phyloP scores from a whole-genome alignment of 768 basidiomycete genomes.

The Tremella mesenterica region DNA sequence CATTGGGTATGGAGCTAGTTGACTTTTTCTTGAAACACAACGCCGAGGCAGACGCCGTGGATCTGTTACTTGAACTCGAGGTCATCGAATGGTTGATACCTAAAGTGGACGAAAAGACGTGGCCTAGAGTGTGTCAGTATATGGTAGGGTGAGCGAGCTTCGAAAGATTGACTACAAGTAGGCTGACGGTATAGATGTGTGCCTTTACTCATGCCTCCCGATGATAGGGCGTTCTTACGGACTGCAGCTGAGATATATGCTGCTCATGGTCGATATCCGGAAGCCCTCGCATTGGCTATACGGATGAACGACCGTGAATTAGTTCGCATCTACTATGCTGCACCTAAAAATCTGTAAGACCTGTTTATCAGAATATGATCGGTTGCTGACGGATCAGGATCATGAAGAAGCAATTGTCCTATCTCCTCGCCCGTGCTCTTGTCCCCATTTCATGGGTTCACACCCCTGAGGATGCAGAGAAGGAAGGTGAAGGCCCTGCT shows the following conservation, averaged over 20 bases:
- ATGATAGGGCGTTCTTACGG: conserved; percentile 78
- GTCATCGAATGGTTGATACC: conserved; percentile 67
- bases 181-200: conserved; percentile 57
- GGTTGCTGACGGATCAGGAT: conserved; percentile 47
- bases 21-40: conserved; percentile 85
- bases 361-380: not conserved
- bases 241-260: conserved; percentile 85
- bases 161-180: not conserved
- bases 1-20: conserved; percentile 73
- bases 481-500: conserved; percentile 52
- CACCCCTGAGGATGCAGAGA: conserved; percentile 50
- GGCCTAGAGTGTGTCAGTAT: conserved; percentile 80
- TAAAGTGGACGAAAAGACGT: conserved; percentile 63
- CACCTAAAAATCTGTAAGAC: conserved; percentile 76
- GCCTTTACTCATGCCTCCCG: conserved; percentile 79
- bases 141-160: conserved; percentile 68
- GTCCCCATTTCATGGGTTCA: conserved; percentile 84
- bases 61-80: conserved; percentile 87
- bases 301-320: conserved; percentile 70
- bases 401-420: conserved; percentile 93
- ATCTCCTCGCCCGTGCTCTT: conserved; percentile 84
- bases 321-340: conserved; percentile 77
- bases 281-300: conserved; percentile 79
- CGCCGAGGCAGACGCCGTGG: conserved; percentile 96
- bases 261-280: conserved; percentile 75